phyloP scores from a whole-genome alignment of 1,284 basidiomycete genomes.

The Porogramme epimiltina region DNA sequence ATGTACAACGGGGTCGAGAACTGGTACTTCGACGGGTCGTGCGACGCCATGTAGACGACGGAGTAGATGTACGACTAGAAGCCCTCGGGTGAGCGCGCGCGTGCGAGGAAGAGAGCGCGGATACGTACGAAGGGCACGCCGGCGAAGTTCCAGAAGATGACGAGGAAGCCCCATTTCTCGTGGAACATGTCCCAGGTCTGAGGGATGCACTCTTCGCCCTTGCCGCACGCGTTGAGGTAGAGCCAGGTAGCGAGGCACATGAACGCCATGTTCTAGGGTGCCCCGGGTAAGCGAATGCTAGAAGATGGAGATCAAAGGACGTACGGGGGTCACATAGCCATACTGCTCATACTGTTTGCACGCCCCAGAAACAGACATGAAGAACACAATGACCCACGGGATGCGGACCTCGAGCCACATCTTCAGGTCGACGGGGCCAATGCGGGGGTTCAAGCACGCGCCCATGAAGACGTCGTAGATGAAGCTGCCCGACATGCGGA shows the following conservation, averaged over 20 bases:
- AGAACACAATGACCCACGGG: conserved; percentile 96
- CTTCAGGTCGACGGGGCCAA: conserved; percentile 94
- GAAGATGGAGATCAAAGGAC: conserved; percentile 28
- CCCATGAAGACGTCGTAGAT: conserved; percentile 99
- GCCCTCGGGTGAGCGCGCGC: neutral
- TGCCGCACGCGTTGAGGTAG: conserved; percentile 95
- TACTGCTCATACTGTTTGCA: conserved; percentile 95
- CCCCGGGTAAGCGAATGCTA: neutral
- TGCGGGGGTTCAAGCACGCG: conserved; percentile 89
- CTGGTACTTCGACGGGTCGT: conserved; percentile 85
- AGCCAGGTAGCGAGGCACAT: conserved; percentile 96
- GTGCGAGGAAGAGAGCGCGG: neutral
- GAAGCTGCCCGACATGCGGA: conserved; percentile 93
- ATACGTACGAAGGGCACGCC: conserved; percentile 81
- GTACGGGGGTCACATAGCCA: conserved; percentile 89
- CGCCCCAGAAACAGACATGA: conserved; percentile 89
- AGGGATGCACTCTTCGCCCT: conserved; percentile 96
- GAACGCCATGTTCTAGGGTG: conserved; percentile 89
- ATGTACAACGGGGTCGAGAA: conserved; percentile 83
- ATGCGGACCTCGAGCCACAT: conserved; percentile 99
- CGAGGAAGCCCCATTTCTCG: conserved; percentile 95
- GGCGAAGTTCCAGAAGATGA: conserved; percentile 98
- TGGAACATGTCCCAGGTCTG: conserved; percentile 99
- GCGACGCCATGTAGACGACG: conserved; percentile 97
- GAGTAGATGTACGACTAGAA: conserved; percentile 92